Base-by-base conservation (phyloP, 164 flowering plant genomes). In the Berberis vulgaris region DNA sequence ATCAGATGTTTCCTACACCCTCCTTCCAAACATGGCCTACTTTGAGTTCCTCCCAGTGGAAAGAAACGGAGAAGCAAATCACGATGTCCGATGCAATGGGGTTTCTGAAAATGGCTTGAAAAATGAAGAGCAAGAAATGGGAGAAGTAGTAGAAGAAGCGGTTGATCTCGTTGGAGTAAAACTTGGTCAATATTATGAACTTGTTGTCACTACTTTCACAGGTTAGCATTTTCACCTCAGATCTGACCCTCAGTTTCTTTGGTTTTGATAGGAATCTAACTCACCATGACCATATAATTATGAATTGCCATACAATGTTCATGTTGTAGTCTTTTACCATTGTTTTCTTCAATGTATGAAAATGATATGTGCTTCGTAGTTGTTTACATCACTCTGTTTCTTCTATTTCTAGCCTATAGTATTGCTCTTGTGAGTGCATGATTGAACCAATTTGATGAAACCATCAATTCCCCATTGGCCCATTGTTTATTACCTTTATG, bases 11-110 rank as follows among this genome's bases (percentile, higher is more conserved):
- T 72, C 81, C 39, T 86, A 86, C 68, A 84, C 89, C 3, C 77
- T 86, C 47, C 75, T 86, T 38, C 89, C 92, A 5, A 81, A 79
- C 74, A 84, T 86, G 92, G 87, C 87, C 60, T 86, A 80, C 65
- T 84, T 83, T 45, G 89, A 86, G 69, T 86, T 86, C 76, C 67
- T 84, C 60, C 86, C 88, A 0, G 79, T 83, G 45, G 59, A 78
- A 39, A 67, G 67, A 45, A 71, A 62, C 38, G 81, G 63, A 56
- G 12, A 57, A 40, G 50, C 44, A 40, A 53, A 8, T 12, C 56
- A 61, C 41, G 50, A 38, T 41, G 26, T 63, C 39, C 60, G 41
- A 7, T 71, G 75, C 66, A 73, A 71, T 63, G 80, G 77, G 7
- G 41, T 39, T 38, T 61, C 72, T 60, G 65, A 63, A 43, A 4